Conservation (phyloP, 345 rosid genomes). For the Camelina neglecta region DNA sequence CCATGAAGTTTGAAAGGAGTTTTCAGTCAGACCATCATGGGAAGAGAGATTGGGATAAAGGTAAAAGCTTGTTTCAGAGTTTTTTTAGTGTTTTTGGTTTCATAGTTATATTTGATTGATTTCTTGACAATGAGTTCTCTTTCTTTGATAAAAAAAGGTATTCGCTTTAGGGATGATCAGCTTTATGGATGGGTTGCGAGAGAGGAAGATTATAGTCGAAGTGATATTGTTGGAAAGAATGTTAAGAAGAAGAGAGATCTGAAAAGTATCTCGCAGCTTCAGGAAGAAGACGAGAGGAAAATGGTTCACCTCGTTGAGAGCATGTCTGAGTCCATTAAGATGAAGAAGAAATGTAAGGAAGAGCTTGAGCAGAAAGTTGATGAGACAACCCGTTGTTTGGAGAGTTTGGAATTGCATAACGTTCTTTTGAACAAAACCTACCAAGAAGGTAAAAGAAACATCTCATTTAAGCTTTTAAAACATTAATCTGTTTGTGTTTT, state of each 20-base stretch:
- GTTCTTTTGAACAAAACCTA: slow-evolving; percentile 48
- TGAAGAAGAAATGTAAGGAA: slow-evolving; percentile 42
- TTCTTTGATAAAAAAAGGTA: slow-evolving; percentile 10
- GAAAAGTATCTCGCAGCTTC: slow-evolving; percentile 54
- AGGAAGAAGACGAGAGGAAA: slow-evolving; percentile 58
- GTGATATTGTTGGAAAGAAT: slow-evolving; percentile 48
- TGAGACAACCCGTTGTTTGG: slow-evolving; percentile 42
- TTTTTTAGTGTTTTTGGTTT: not conserved
- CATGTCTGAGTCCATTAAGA: slow-evolving; percentile 53
- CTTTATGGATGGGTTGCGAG: slow-evolving; percentile 77
- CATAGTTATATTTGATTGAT: not conserved
- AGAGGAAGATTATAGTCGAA: slow-evolving; percentile 54
- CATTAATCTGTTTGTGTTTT: not conserved
- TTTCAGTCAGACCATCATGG: slow-evolving; percentile 51
- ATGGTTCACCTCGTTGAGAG: slow-evolving; percentile 46
- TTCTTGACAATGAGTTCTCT: slow-evolving; percentile 32
- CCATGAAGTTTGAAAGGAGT: slow-evolving; percentile 60
- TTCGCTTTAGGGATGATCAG: slow-evolving; percentile 40
- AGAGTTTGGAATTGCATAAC: slow-evolving; percentile 42
- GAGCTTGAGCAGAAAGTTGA: slow-evolving; percentile 53
- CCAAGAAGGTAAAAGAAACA: slow-evolving; percentile 40
- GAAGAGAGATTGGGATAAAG: slow-evolving; percentile 48
- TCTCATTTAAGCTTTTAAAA: not conserved
- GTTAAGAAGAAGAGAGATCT: slow-evolving; percentile 62
- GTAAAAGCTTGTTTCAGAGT: slow-evolving; percentile 10